Evolutionary conservation across 106 monocot species (phyloP), one percentile per base, ranked within the genome.

Genomic region (Dendrobium catenatum): DNA sequence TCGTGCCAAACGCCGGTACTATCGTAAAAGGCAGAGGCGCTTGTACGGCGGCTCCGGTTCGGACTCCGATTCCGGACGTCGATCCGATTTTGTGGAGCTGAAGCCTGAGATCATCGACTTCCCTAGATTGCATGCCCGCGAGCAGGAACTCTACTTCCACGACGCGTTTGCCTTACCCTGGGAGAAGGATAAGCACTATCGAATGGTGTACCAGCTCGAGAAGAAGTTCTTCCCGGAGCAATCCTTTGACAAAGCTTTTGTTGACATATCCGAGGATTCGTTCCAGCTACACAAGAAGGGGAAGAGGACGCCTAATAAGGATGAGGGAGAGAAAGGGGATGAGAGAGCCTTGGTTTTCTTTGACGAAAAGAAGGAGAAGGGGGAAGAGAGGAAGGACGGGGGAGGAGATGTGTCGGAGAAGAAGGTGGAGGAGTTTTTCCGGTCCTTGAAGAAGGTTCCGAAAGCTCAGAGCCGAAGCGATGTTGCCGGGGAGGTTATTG

Each of bases 131-230:
- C 98, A 99, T 80, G 87, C 89, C 9, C 83, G 98, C 19, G 98
- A 99, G 86, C 88, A 99, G 89, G 98, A 95, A 83, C 84, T 99
- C 47, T 95, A 95, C 84, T 99, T 99, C 87, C 80, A 99, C 79
- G 98, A 99, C 83, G 90, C 95, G 17, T 95, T 99, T 79, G 98
- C 98, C 33, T 88, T 90, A 40, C 98, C 98, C 13, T 98, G 98
- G 98, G 98, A 99, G 91, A 99, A 99, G 88, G 89, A 95, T 18
- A 95, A 91, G 85, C 98, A 99, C 80, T 99, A 99, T 76, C 77
- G 89, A 64, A 99, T 99, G 98, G 95, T 99, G 20, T 93, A 99
- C 81, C 91, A 87, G 78, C 85, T 99, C 26, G 98, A 99, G 91
- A 99, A 95, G 90, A 99, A 99, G 86, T 99, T 91, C 72, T 99